phyloP scores from a whole-genome alignment of 176 grass and related monocot genomes.

The Stipa capillata region DNA sequence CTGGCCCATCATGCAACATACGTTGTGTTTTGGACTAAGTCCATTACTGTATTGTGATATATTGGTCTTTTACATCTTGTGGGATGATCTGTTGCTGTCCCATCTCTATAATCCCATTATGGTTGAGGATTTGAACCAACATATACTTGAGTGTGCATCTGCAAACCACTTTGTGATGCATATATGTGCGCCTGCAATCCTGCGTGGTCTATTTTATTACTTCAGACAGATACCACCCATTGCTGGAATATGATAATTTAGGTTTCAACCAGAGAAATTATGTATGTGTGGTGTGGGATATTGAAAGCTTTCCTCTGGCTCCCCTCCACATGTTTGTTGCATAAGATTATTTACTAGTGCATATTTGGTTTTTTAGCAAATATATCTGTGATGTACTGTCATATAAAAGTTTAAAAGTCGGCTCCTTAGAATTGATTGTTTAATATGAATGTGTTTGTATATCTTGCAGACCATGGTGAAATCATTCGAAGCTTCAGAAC shows the following conservation, averaged over 20 bases:
- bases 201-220: background rate
- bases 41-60: background rate
- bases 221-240: background rate
- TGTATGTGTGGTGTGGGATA: background rate
- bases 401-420: background rate
- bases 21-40: background rate
- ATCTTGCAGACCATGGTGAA: slow-evolving; percentile 94
- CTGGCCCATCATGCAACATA: background rate
- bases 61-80: background rate
- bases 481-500: slow-evolving; percentile 90
- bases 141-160: background rate
- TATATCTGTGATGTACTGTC: background rate
- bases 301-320: background rate
- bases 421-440: background rate
- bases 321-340: background rate
- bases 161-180: background rate
- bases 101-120: background rate
- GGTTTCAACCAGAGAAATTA: background rate
- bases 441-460: slow-evolving; percentile 16
- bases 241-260: background rate
- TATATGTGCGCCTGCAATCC: background rate
- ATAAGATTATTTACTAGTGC: background rate
- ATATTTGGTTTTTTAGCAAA: background rate
- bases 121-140: background rate
- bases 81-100: background rate